These are phyloP conservation scores for Chlorophyllum brunneum DNA, from an alignment of 768 basidiomycete species.

Conservation along the genomic window DNA sequence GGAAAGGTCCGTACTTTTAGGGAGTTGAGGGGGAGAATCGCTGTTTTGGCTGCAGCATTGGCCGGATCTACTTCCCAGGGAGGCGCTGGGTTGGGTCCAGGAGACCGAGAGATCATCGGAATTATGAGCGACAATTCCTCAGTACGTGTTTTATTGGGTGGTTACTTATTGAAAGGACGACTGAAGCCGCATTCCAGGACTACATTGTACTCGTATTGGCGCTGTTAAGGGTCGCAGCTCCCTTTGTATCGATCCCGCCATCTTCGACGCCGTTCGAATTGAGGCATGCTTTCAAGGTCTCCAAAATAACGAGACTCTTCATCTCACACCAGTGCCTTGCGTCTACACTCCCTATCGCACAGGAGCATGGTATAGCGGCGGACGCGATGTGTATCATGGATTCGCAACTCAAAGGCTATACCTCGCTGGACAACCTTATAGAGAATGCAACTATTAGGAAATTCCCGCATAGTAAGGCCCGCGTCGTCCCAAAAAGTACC, in stretches of 20 bases:
- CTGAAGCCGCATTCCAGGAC: conserved; percentile 20
- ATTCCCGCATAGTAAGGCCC: conserved; percentile 36
- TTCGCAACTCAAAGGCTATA: conserved; percentile 24
- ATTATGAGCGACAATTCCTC: conserved; percentile 66
- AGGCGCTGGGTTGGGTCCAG: conserved; percentile 47
- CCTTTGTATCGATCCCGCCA: conserved; percentile 30
- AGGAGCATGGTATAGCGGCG: conserved; percentile 29
- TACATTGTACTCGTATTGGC: conserved; percentile 29
- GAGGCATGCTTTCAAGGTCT: conserved; percentile 26
- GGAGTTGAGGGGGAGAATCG: conserved; percentile 47
- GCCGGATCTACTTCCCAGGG: conserved; percentile 39
- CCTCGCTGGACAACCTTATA: conserved; percentile 41
- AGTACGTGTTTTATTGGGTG: conserved; percentile 31
- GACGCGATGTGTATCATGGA: conserved; percentile 47
- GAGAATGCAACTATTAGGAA: conserved; percentile 30
- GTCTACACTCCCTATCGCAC: conserved; percentile 25
- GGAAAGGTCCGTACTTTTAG: conserved; percentile 40
- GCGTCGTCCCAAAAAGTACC: conserved; percentile 43
- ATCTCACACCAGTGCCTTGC: conserved; percentile 26
- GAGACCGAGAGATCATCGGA: conserved; percentile 55
- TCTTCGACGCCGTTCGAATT: conserved; percentile 33
- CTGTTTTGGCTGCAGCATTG: conserved; percentile 53
- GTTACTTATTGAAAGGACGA: neutral
- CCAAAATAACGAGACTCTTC: conserved; percentile 29
- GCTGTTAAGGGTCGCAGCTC: conserved; percentile 25